Evolutionary conservation across 2,329 filamentous ascomycete genomes (phyloP), one percentile per base, ranked within the genome.

Genomic region (Neospermospora avenae): DNA sequence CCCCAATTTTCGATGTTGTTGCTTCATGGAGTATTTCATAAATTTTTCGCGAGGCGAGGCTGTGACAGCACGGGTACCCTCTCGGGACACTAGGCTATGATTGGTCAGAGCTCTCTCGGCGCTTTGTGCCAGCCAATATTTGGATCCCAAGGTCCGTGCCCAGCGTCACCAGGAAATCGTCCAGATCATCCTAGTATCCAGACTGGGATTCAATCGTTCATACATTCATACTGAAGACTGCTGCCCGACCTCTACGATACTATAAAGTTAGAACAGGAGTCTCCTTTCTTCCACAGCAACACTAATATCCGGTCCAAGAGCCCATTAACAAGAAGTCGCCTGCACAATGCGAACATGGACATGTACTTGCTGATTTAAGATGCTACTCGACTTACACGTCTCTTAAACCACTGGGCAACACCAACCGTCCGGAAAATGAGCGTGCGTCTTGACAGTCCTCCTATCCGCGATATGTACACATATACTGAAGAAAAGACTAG

Each of bases 401-500:
- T 34, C 51, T 61, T 22, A 49, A 53, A 53, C 44, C 58, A 63
- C 37, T 57, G 41, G 56, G 53, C 55, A 63, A 45, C n/a, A 22
- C 31, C 28, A 37, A 39, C 39, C 51, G 39, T 49, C 59, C 58
- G 61, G 63, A 71, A 60, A 35, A 72, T 72, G 70, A 71, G 63
- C 57, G 70, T 72, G 60, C 48, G 69, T 61, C 37, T 14, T 34
- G 25, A 24, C 48, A 16, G 46, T 41, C 25, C 22, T 37, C 16
- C 28, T 10, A 31, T 10, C 10, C 53, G 13, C 49, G 20, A 49
- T 41, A 10, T 10, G 11, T 31, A 31, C 28, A n/a, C 31, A 51
- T 48, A 20, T 31, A 42, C 60, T 63, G 51, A 63, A 52, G 46
- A 16, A 24, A 25, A 41, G 39, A 22, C 20, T 57, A 73, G 70